Conservation (phyloP, 768 basidiomycete genomes). For the Podaxis mareebaensis region DNA sequence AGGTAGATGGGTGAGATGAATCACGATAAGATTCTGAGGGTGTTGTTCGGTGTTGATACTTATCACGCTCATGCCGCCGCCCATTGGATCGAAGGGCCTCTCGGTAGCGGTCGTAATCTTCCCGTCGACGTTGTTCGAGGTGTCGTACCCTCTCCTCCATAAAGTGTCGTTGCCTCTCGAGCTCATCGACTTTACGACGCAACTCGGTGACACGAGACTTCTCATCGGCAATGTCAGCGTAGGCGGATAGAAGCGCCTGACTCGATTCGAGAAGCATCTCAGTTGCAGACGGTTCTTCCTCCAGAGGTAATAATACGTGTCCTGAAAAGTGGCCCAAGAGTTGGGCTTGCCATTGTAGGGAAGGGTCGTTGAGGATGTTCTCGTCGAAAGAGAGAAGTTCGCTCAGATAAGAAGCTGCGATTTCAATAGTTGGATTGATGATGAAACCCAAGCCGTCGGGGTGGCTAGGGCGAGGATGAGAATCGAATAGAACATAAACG, state of each 20-base stretch:
- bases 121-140: slow-evolving; percentile 9
- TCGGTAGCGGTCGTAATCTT: slow-evolving; percentile 9
- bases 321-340: slow-evolving; percentile 62
- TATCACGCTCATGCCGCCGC: not conserved
- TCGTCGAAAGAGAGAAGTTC: slow-evolving; percentile 52
- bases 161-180: slow-evolving; percentile 10
- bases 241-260: slow-evolving; percentile 13
- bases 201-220: slow-evolving; percentile 4
- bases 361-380: slow-evolving; percentile 38
- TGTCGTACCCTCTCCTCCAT: slow-evolving; percentile 9
- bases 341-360: slow-evolving; percentile 65
- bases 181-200: slow-evolving; percentile 7
- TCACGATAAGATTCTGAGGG: not conserved
- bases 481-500: slow-evolving; percentile 65
- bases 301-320: slow-evolving; percentile 46
- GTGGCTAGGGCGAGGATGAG: slow-evolving; percentile 61
- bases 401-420: slow-evolving; percentile 43
- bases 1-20: not conserved
- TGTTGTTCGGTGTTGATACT: not conserved
- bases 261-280: slow-evolving; percentile 16
- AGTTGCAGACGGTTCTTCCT: slow-evolving; percentile 10
- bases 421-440: slow-evolving; percentile 46
- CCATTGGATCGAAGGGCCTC: not conserved
- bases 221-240: slow-evolving; percentile 13
- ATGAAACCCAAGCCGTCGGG: slow-evolving; percentile 62